Conservation (phyloP, 192 early-diverging fungal species). For the Pecoramyces ruminantium region DNA sequence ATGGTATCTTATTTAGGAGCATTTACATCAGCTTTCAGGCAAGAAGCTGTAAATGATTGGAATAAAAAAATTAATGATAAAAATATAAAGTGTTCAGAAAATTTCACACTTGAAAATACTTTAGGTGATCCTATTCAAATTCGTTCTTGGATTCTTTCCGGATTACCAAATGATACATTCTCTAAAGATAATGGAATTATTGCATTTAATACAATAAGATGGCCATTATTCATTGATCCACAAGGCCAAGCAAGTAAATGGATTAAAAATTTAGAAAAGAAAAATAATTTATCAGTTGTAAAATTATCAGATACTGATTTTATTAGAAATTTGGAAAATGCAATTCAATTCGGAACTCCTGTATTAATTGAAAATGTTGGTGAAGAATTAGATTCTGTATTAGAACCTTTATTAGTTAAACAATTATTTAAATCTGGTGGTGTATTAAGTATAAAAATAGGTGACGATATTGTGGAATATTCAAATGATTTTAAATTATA, state of each 20-base stretch:
- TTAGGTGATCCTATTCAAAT: constrained; percentile 41
- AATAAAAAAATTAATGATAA: constrained; percentile 16
- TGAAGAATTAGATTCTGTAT: constrained; percentile 42
- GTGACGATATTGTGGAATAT: constrained; percentile 40
- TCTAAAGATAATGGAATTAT: constrained; percentile 44
- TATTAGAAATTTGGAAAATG: constrained; percentile 38
- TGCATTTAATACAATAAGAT: constrained; percentile 27
- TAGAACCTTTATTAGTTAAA: constrained; percentile 42
- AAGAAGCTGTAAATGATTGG: constrained; percentile 24
- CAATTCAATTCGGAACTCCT: constrained; percentile 38
- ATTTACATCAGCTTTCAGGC: constrained; percentile 31
- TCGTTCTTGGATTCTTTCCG: constrained; percentile 35
- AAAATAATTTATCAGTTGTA: constrained; percentile 28
- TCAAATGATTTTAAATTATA: constrained; percentile 42
- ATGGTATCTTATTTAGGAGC: constrained; percentile 43
- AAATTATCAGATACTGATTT: constrained; percentile 42
- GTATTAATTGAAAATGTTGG: constrained; percentile 42
- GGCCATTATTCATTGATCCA: constrained; percentile 44
- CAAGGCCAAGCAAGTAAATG: constrained; percentile 50
- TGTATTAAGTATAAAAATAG: constrained; percentile 35
- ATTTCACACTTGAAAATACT: constrained; percentile 25
- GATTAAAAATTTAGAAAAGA: constrained; percentile 47
- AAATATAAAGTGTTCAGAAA: constrained; percentile 26
- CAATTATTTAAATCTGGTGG: constrained; percentile 45
- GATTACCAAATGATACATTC: constrained; percentile 38